These are phyloP conservation scores for Maudiozyma turicensis DNA, from an alignment of 805 yeast genomes.

Conservation along the genomic window DNA sequence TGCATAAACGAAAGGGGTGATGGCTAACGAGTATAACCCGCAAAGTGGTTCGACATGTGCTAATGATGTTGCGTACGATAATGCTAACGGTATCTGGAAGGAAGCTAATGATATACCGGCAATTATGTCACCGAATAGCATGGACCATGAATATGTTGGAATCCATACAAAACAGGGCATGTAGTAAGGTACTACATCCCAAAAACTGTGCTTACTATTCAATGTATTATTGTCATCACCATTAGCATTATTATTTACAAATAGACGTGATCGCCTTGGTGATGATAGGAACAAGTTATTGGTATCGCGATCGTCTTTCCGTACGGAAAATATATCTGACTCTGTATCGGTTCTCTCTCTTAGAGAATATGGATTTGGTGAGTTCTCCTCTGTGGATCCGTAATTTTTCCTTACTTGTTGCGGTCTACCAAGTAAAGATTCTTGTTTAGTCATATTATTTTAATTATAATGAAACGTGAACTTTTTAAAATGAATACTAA, in stretches of 20 bases:
- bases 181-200: slow-evolving; percentile 42
- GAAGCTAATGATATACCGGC: slow-evolving; percentile 87
- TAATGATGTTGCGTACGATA: slow-evolving; percentile 64
- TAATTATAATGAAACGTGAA: too few species aligned
- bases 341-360: not conserved
- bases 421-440: not conserved
- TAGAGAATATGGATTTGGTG: not conserved
- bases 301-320: not conserved
- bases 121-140: slow-evolving; percentile 50
- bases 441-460: not conserved
- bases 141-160: slow-evolving; percentile 35
- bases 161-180: slow-evolving; percentile 63
- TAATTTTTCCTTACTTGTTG: not conserved
- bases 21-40: slow-evolving; percentile 66
- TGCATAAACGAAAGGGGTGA: slow-evolving; percentile 72
- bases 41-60: slow-evolving; percentile 77
- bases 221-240: not conserved
- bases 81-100: slow-evolving; percentile 79
- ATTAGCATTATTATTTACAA: not conserved
- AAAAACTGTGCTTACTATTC: not conserved
- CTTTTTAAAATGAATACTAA: too few species aligned
- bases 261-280: not conserved
- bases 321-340: not conserved
- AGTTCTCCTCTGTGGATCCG: not conserved
- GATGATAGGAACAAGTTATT: not conserved